phyloP scores from a whole-genome alignment of 164 flowering plant genomes.

The Vitis vinifera region DNA sequence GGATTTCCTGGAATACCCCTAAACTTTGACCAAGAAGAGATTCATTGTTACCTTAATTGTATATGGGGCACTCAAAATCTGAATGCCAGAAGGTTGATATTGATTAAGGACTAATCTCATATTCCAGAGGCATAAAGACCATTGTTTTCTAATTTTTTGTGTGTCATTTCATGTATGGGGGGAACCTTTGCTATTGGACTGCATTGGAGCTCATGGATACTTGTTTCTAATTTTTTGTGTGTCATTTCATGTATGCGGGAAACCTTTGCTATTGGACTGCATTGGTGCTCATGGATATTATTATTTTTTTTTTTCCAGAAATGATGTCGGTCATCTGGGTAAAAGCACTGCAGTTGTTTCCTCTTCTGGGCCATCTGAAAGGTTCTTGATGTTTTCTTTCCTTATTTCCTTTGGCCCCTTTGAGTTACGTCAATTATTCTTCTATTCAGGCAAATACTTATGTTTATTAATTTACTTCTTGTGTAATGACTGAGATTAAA shows the following conservation, averaged over 20 bases:
- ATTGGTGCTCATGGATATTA: conserved; percentile 12
- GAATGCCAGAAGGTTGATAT: too few species aligned
- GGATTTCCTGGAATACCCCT: too few species aligned
- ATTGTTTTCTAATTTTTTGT: background rate
- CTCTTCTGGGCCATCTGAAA: conserved; percentile 63
- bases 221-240: background rate
- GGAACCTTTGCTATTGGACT: background rate
- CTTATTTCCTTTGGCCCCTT: background rate
- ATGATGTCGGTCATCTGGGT: conserved; percentile 46
- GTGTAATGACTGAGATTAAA: background rate
- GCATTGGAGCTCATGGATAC: conserved; percentile 11
- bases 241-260: background rate
- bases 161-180: background rate
- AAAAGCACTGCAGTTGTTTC: conserved; percentile 59
- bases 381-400: conserved; percentile 35
- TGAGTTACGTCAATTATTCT: too few species aligned
- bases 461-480: background rate
- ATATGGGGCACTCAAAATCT: too few species aligned
- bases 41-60: too few species aligned
- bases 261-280: background rate
- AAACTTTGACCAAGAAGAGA: too few species aligned
- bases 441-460: too few species aligned
- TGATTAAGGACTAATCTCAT: too few species aligned
- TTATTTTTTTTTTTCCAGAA: conserved; percentile 39
- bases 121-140: too few species aligned